Percentiles rank a stretch among this genome's conserved stretches.
phyloP scores from a whole-genome alignment of 73 alveolate genomes.

The Blepharisma japonicum region DNA sequence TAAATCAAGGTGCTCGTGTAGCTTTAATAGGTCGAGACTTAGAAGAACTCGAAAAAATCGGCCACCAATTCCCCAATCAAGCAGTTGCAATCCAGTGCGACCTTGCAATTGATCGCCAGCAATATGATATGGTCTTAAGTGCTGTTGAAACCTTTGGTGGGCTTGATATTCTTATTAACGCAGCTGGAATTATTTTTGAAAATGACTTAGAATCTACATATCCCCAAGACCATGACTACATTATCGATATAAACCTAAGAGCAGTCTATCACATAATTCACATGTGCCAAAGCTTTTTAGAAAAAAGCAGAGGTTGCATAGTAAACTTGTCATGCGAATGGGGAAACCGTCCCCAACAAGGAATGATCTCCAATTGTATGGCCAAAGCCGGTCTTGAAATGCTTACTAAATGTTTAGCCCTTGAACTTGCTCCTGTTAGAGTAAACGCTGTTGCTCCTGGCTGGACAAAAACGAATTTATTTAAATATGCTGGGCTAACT shows the following conservation, averaged over 20 bases:
- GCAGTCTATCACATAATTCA: slow-evolving; percentile 26
- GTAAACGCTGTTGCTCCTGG: slow-evolving; percentile 49
- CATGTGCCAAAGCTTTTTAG: slow-evolving; percentile 29
- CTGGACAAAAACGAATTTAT: slow-evolving; percentile 32
- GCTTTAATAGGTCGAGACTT: slow-evolving; percentile 54
- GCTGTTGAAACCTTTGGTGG: slow-evolving; percentile 35
- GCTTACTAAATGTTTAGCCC: slow-evolving; percentile 42
- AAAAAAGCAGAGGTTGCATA: slow-evolving; percentile 27
- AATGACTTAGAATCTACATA: slow-evolving; percentile 37
- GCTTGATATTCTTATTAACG: slow-evolving; percentile 42
- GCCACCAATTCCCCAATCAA: slow-evolving; percentile 35
- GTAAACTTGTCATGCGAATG: slow-evolving; percentile 27
- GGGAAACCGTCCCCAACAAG: slow-evolving; percentile 40
- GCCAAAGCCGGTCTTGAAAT: slow-evolving; percentile 47
- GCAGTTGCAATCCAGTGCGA: slow-evolving; percentile 35
- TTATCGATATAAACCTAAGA: slow-evolving; percentile 37
- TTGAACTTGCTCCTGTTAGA: slow-evolving; percentile 39
- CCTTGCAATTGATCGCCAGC: slow-evolving; percentile 28
- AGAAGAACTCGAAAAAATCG: slow-evolving; percentile 39
- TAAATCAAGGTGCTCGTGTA: slow-evolving; percentile 59
- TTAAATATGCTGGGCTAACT: slow-evolving; percentile 3
- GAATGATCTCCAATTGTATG: slow-evolving; percentile 39
- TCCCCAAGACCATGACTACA: slow-evolving; percentile 45
- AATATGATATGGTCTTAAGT: slow-evolving; percentile 44
- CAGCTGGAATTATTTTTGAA: slow-evolving; percentile 46